phyloP scores from a whole-genome alignment of 148 eudicot genomes.

The Cornus controversa region DNA sequence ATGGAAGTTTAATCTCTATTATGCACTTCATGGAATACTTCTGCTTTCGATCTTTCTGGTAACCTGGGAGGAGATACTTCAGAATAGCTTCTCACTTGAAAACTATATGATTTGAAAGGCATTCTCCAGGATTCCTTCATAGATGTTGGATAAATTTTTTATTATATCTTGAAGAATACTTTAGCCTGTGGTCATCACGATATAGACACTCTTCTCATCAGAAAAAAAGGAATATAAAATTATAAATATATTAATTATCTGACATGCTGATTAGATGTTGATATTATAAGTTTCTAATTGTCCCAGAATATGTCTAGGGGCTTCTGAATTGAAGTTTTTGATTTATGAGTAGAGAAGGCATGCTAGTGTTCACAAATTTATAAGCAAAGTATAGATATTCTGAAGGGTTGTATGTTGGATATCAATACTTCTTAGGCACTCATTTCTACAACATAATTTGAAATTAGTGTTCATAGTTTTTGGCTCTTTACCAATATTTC shows the following conservation, averaged over 20 bases:
- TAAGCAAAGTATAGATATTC: no score
- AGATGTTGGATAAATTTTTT: background rate
- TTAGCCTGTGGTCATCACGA: background rate
- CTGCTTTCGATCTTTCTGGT: background rate
- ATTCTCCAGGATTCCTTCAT: constrained; percentile 5
- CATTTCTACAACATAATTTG: no score
- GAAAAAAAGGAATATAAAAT: no score
- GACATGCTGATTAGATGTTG: background rate
- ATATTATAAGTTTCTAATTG: background rate
- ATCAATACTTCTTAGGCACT: no score
- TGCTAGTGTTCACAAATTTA: background rate
- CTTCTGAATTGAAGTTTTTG: background rate
- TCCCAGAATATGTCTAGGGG: background rate
- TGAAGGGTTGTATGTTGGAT: no score
- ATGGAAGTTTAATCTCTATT: no score
- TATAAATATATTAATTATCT: no score
- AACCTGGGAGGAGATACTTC: background rate
- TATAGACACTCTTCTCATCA: no score
- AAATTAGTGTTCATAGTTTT: no score
- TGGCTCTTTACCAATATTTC: no score
- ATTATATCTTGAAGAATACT: no score
- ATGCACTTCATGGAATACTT: background rate
- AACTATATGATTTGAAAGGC: background rate
- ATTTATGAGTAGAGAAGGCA: constrained; percentile 6
- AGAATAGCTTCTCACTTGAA: background rate